Evolutionary conservation across 192 early-diverging fungal species (phyloP), one percentile per base, ranked within the genome.

Genomic region (Diversispora eburnea): DNA sequence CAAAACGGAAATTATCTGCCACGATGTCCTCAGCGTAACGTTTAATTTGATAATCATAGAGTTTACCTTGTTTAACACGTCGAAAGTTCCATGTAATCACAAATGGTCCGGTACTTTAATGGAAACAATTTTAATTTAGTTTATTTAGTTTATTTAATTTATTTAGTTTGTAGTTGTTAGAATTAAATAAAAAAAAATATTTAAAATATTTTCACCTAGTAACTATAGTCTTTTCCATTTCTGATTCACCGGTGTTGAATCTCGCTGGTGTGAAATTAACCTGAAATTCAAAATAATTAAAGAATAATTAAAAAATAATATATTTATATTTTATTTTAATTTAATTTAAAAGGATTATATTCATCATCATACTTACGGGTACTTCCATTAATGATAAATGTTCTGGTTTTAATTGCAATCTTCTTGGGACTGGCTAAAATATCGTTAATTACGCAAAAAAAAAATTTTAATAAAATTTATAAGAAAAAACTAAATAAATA

Each of bases 81-180:
- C 88, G 82, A 78, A 98, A 90, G 78, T 91, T 95, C 96, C 96
- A 98, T 12, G 91, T 91, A 60, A 98, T 88, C 43, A 96, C 93
- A 80, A 88, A 95, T 19, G 90, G 90, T 8, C 96, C 96, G 12
- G 94, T 93, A 54, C 90, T 77, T 7, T 8, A 42, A 52, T 33
- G 19, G 48, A 33, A 60, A 47, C 5, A 48, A 68, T 1, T 5
- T 57, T 51, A 58, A 67, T 43, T 49, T 19, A 48, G 17, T 19
- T 3, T 15, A 49, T 20, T 39, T 13, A 10, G 12, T 55, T 43
- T n/a, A n/a, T n/a, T n/a, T n/a, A n/a, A n/a, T n/a, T n/a, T n/a
- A n/a, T n/a, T n/a, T 13, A 10, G 12, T 55, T 43, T n/a, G 19
- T n/a, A 0, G 33, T n/a, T 19, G 8, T 17, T n/a, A n/a, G 13